Evolutionary conservation across 331 rosid species (phyloP).

Genomic region (Erythrophleum ivorense): DNA sequence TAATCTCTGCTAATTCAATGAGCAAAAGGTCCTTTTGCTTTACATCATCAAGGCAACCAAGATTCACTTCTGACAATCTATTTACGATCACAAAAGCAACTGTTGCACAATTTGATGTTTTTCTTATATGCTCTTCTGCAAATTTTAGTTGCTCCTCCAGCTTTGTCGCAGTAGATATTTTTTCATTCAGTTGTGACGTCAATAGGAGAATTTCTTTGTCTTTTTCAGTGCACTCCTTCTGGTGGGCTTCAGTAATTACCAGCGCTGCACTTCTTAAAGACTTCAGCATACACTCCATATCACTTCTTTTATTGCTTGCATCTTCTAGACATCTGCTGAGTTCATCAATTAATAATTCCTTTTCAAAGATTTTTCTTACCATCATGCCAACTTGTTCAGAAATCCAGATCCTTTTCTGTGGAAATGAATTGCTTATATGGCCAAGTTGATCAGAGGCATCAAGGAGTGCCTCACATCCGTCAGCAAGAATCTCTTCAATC

Average conservation of each 20-base stretch:
- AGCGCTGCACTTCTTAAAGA: conserved; percentile 87
- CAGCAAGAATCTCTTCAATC: conserved; percentile 78
- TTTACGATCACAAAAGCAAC: conserved; percentile 75
- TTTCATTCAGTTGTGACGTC: conserved; percentile 57
- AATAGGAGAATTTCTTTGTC: conserved; percentile 65
- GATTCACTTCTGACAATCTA: conserved; percentile 71
- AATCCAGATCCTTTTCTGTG: conserved; percentile 90
- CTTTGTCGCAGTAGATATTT: conserved; percentile 48
- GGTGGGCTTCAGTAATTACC: conserved; percentile 85
- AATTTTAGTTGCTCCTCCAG: conserved; percentile 57
- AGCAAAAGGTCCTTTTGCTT: conserved; percentile 56
- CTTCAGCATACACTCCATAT: conserved; percentile 85
- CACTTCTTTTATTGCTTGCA: conserved; percentile 81
- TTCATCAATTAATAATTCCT: conserved; percentile 80
- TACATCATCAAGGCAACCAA: conserved; percentile 54
- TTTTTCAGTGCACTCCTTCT: conserved; percentile 67
- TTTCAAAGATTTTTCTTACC: conserved; percentile 68
- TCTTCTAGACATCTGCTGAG: conserved; percentile 82
- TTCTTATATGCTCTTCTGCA: conserved; percentile 60
- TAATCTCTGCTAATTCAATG: conserved; percentile 55
- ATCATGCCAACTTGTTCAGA: conserved; percentile 81
- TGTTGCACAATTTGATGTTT: conserved; percentile 74
- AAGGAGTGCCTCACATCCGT: conserved; percentile 68
- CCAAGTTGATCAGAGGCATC: conserved; percentile 74
- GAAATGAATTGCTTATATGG: conserved; percentile 68